A percentile compares a stretch with the other conserved stretches of the same genome.
These are phyloP conservation scores for Ascoidea tarda DNA, from an alignment of 805 yeast genomes.

Conservation along the genomic window DNA sequence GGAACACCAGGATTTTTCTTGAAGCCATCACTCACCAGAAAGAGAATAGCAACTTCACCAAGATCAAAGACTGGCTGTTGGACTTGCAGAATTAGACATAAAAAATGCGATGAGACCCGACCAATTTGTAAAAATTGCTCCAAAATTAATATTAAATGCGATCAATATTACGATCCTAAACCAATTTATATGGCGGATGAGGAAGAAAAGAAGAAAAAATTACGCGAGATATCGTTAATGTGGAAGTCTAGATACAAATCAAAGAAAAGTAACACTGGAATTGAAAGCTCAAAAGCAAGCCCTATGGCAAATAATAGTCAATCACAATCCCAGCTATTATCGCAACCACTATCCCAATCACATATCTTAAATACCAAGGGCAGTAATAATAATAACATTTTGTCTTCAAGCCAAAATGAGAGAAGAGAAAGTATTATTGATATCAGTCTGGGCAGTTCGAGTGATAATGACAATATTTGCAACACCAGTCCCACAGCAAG, in stretches of 20 bases:
- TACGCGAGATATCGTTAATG: conserved; percentile 10
- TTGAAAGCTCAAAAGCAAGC: neutral
- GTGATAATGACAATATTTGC: too few relatives aligned
- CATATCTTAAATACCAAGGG: too few relatives aligned
- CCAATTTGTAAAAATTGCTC: conserved; percentile 29
- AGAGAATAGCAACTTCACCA: conserved; percentile 11
- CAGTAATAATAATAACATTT: too few relatives aligned
- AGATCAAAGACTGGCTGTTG: conserved; percentile 40
- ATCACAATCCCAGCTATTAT: too few relatives aligned
- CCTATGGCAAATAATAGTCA: too few relatives aligned
- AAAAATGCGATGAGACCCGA: conserved; percentile 44
- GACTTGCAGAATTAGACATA: conserved; percentile 49
- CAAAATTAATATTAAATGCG: conserved; percentile 9
- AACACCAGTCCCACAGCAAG: too few relatives aligned
- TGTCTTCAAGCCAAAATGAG: too few relatives aligned
- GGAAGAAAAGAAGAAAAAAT: conserved; percentile 8
- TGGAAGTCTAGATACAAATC: conserved; percentile 10
- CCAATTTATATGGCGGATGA: conserved; percentile 10
- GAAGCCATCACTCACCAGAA: conserved; percentile 9
- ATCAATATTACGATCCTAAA: conserved; percentile 10
- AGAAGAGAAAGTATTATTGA: too few relatives aligned
- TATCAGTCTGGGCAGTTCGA: too few relatives aligned
- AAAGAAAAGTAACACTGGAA: neutral
- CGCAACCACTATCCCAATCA: too few relatives aligned
- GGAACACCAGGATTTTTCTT: conserved; percentile 2